These are phyloP conservation scores for Phytophthora pistaciae DNA, from an alignment of 352 stramenopile genomes.

Conservation along the genomic window DNA sequence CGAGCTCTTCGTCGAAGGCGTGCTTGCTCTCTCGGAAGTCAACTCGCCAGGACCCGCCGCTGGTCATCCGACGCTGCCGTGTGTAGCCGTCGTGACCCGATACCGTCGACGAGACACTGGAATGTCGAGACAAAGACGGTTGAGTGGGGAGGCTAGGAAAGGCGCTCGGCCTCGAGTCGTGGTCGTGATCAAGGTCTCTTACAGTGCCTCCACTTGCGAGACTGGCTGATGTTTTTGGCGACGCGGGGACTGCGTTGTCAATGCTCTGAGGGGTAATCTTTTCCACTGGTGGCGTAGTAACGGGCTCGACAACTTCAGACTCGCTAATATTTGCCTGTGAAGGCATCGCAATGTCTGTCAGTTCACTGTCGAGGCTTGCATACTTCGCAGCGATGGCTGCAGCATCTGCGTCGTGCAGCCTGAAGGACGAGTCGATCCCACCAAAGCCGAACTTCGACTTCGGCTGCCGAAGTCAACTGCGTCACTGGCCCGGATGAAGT, in stretches of 20 bases:
- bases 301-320: too few relatives aligned
- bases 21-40: constrained; percentile 35
- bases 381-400: not conserved
- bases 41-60: constrained; percentile 18
- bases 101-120: constrained; percentile 24
- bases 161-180: not conserved
- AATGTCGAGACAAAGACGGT: constrained; percentile 21
- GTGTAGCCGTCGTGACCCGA: constrained; percentile 9
- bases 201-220: not conserved
- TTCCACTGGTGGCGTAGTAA: not conserved
- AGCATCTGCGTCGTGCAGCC: constrained; percentile 7
- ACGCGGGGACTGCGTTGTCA: not conserved
- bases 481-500: constrained; percentile 28
- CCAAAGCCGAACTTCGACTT: constrained; percentile 14
- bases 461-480: too few relatives aligned
- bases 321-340: too few relatives aligned
- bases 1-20: constrained; percentile 35
- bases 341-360: constrained; percentile 1
- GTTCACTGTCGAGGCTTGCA: constrained; percentile 20
- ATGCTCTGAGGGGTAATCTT: not conserved
- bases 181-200: not conserved
- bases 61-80: constrained; percentile 16
- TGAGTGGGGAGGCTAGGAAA: not conserved
- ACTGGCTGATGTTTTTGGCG: not conserved
- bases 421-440: constrained; percentile 29